Evolutionary conservation across 441 rosid genomes (phyloP).

Genomic region (Pelargonium citronellum): DNA sequence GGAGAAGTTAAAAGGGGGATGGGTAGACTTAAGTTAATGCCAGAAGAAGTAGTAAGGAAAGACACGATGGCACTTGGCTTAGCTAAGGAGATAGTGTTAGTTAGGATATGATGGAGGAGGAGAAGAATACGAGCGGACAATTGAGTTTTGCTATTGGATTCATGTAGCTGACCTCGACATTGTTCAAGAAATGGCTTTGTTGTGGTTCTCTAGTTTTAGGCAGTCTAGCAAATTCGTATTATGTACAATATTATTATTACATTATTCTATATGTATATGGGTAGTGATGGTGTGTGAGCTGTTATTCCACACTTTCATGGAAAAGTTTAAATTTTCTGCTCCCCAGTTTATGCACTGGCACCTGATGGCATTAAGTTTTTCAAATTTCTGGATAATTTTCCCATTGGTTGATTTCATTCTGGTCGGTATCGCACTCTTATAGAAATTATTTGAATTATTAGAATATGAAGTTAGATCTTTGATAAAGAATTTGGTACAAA

Average conservation of each 20-base stretch:
- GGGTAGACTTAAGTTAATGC: too few relatives aligned
- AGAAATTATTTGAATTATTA: neutral
- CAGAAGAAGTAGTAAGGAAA: too few relatives aligned
- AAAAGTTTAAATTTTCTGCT: neutral
- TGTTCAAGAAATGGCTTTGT: too few relatives aligned
- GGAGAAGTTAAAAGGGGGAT: too few relatives aligned
- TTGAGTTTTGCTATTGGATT: too few relatives aligned
- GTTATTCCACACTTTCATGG: neutral
- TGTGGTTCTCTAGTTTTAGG: neutral
- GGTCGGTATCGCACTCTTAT: neutral
- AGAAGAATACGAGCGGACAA: too few relatives aligned
- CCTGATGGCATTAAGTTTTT: neutral
- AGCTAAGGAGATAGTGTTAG: too few relatives aligned
- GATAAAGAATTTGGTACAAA: neutral
- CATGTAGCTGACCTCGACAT: too few relatives aligned
- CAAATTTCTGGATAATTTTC: neutral
- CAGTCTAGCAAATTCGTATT: neutral
- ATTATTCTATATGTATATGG: neutral
- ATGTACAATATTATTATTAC: neutral
- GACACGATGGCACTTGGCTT: too few relatives aligned
- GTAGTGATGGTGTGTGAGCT: constrained; percentile 7
- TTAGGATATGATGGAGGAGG: too few relatives aligned
- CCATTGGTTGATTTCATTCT: neutral
- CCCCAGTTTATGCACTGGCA: neutral
- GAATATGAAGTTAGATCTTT: neutral